Conservation (phyloP, 306 rosid species). For the Cercis canadensis region DNA sequence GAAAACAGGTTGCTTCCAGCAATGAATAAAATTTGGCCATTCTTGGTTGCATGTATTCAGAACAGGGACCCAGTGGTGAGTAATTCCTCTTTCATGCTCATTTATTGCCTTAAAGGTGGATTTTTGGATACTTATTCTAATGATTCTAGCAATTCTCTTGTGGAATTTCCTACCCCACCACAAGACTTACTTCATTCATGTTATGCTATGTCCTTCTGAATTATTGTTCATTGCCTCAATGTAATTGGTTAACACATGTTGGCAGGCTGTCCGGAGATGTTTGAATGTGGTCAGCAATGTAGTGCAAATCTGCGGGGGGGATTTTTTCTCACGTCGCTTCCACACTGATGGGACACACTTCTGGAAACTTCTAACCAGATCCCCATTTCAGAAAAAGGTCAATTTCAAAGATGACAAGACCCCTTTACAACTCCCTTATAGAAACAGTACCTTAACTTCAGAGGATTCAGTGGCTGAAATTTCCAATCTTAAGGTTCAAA, state of each 20-base stretch:
- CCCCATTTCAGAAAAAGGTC: conserved; percentile 65
- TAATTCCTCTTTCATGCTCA: conserved; percentile 27
- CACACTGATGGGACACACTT: conserved; percentile 74
- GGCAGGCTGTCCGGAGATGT: conserved; percentile 80
- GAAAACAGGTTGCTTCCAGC: conserved; percentile 96
- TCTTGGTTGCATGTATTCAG: conserved; percentile 74
- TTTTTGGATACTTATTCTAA: conserved; percentile 2
- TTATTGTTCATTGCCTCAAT: conserved; percentile 5
- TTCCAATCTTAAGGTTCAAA: conserved; percentile 84
- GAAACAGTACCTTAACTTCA: conserved; percentile 54
- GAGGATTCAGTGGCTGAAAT: conserved; percentile 75
- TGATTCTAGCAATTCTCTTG: conserved; percentile 6
- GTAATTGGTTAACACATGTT: conserved; percentile 14
- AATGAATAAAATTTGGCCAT: conserved; percentile 96
- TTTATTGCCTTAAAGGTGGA: conserved; percentile 14
- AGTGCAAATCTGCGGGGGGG: conserved; percentile 78
- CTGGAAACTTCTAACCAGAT: conserved; percentile 76
- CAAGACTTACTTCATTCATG: neutral
- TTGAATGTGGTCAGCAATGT: conserved; percentile 58
- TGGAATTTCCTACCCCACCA: conserved; percentile 12
- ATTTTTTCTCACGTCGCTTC: conserved; percentile 90
- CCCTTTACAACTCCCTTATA: conserved; percentile 79
- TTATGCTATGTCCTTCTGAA: conserved; percentile 24
- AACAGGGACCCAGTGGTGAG: conserved; percentile 81
- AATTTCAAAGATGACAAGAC: conserved; percentile 56